A percentile compares a stretch with the other conserved stretches of the same genome.
phyloP scores from a whole-genome alignment of 306 rosid genomes.

The Cucurbita maxima region DNA sequence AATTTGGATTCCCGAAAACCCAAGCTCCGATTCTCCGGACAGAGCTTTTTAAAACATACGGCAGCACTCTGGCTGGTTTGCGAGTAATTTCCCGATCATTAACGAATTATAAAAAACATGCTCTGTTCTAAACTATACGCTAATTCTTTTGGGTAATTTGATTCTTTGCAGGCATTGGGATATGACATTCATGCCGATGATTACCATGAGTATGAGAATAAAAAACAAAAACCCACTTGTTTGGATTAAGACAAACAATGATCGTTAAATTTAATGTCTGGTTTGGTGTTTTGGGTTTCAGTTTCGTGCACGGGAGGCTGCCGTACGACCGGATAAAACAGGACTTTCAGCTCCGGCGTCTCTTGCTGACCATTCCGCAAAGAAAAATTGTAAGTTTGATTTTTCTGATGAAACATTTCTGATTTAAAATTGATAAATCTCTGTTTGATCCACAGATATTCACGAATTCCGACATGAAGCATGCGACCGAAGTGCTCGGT shows the following conservation, averaged over 20 bases:
- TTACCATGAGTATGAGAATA: slow-evolving; percentile 41
- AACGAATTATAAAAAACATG: neutral
- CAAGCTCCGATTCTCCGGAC: slow-evolving; percentile 48
- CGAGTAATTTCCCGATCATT: slow-evolving; percentile 23
- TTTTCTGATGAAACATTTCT: neutral
- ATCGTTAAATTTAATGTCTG: neutral
- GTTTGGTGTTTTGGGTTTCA: neutral
- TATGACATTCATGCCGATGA: slow-evolving; percentile 57
- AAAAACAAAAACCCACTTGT: too few relatives aligned
- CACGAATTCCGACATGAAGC: slow-evolving; percentile 66
- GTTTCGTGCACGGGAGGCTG: slow-evolving; percentile 84
- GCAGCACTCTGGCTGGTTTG: slow-evolving; percentile 86
- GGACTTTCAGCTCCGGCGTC: slow-evolving; percentile 43
- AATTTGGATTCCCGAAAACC: slow-evolving; percentile 48
- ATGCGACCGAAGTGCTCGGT: slow-evolving; percentile 44
- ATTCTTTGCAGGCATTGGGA: slow-evolving; percentile 41
- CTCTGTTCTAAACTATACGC: neutral
- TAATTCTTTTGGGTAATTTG: neutral
- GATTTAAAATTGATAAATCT: neutral
- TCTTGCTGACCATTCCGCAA: slow-evolving; percentile 40
- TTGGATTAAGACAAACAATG: neutral
- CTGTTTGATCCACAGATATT: slow-evolving; percentile 33
- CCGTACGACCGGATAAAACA: slow-evolving; percentile 63
- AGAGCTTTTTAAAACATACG: slow-evolving; percentile 70
- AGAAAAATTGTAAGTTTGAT: slow-evolving; percentile 38